These are phyloP conservation scores for Penicillium sp. DNA, from an alignment of 2,329 filamentous ascomycete species.

Conservation along the genomic window DNA sequence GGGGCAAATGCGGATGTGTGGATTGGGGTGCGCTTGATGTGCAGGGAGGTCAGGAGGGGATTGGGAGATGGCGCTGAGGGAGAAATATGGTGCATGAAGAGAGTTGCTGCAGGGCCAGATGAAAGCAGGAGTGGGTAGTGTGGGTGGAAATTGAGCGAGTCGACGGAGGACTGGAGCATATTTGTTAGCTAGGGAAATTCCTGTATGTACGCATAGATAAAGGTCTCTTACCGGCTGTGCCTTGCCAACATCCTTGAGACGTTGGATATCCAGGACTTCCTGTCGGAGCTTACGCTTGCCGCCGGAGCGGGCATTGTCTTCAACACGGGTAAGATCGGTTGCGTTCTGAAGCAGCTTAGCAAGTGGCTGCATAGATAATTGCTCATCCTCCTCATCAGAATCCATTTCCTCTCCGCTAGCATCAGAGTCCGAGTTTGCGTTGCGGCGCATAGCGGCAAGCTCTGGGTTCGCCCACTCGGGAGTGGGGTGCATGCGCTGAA, in stretches of 20 bases:
- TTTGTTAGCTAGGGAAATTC: constrained; percentile 9
- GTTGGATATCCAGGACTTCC: constrained; percentile 87
- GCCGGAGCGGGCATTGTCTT: constrained; percentile 47
- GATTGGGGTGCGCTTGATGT: constrained; percentile 81
- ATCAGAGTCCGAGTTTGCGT: constrained; percentile 27
- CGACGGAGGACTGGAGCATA: constrained; percentile 64
- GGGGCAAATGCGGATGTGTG: constrained; percentile 78
- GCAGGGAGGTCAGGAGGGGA: constrained; percentile 85
- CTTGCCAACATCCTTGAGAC: constrained; percentile 80
- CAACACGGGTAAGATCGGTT: constrained; percentile 60
- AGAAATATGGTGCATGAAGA: constrained; percentile 87
- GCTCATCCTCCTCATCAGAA: constrained; percentile 59
- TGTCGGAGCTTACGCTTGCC: constrained; percentile 75
- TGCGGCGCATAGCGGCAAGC: constrained; percentile 50
- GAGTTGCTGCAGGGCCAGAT: constrained; percentile 78
- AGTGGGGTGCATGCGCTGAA: constrained; percentile 59
- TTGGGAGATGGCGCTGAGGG: constrained; percentile 77
- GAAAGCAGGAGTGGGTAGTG: constrained; percentile 85
- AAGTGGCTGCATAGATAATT: constrained; percentile 72
- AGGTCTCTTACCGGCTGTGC: constrained; percentile 61
- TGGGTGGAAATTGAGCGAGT: constrained; percentile 86
- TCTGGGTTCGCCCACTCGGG: constrained; percentile 62
- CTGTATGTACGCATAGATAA: neutral
- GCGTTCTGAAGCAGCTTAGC: constrained; percentile 77
- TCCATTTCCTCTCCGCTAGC: constrained; percentile 57